Evolutionary conservation across 202 grass and related monocot genomes (phyloP).

Genomic region (Brachypodium distachyon): DNA sequence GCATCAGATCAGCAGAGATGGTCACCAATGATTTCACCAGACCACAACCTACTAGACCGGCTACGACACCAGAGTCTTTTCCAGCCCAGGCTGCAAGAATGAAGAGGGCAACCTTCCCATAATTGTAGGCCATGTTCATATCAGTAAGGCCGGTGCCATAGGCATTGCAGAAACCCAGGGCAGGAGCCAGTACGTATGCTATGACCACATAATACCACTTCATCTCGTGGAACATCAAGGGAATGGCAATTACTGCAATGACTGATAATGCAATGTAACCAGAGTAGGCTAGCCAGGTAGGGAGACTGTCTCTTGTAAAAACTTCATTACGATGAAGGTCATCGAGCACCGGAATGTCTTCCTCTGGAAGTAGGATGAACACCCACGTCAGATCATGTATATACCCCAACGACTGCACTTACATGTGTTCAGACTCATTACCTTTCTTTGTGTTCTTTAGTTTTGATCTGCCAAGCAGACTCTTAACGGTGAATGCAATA

Average conservation of each 20-base stretch:
- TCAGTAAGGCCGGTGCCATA: conserved; percentile 92
- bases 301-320: conserved; percentile 57
- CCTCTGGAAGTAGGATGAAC: conserved; percentile 38
- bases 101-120: conserved; percentile 83
- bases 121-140: conserved; percentile 99
- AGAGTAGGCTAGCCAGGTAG: conserved; percentile 56
- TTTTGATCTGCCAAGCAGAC: conserved; percentile 42
- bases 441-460: conserved; percentile 61
- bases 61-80: conserved; percentile 79
- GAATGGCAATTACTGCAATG: conserved; percentile 45
- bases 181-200: conserved; percentile 74
- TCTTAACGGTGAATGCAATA: conserved; percentile 45
- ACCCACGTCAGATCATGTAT: background rate
- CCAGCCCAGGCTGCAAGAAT: conserved; percentile 78
- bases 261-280: conserved; percentile 50
- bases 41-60: conserved; percentile 79
- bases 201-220: conserved; percentile 91
- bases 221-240: conserved; percentile 80
- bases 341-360: conserved; percentile 38
- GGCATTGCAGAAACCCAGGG: conserved; percentile 90
- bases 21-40: conserved; percentile 89
- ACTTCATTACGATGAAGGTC: conserved; percentile 59
- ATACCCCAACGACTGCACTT: background rate
- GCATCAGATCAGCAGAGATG: conserved; percentile 92
- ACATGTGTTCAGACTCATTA: conserved; percentile 12